Conservation (phyloP, 495 filamentous ascomycete genomes). For the Arthonia radiata region DNA sequence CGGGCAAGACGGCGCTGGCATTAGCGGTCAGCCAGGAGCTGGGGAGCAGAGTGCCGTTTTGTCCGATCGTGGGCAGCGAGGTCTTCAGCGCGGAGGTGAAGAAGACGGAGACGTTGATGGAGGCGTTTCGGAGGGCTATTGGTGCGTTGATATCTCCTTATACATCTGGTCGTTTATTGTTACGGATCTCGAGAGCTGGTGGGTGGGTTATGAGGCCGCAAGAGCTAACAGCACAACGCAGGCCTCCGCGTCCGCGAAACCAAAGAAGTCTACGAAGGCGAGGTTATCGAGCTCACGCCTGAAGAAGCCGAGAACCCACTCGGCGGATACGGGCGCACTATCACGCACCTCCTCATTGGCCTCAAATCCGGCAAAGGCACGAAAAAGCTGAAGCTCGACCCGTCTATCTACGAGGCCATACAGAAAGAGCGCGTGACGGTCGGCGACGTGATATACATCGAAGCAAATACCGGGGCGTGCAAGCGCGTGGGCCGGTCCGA, state of each 20-base stretch:
- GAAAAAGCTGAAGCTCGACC: conserved; percentile 89
- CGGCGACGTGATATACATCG: conserved; percentile 95
- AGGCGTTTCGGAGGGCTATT: conserved; percentile 91
- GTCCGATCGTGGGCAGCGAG: conserved; percentile 88
- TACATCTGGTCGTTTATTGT: neutral
- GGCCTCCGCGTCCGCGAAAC: conserved; percentile 82
- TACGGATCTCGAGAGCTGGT: no score
- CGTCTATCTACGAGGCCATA: conserved; percentile 95
- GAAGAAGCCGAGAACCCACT: conserved; percentile 97
- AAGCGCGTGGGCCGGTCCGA: conserved; percentile 89
- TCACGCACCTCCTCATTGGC: conserved; percentile 69
- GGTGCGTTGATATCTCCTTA: conserved; percentile 20
- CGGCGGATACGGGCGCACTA: conserved; percentile 82
- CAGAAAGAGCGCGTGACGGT: conserved; percentile 92
- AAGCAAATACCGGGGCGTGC: conserved; percentile 91
- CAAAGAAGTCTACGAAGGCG: conserved; percentile 93
- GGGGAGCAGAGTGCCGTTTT: conserved; percentile 92
- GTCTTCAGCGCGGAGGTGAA: conserved; percentile 94
- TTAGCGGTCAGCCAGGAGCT: conserved; percentile 86
- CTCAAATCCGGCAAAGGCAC: conserved; percentile 79
- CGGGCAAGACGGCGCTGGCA: conserved; percentile 89
- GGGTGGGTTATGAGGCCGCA: no score
- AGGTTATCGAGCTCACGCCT: conserved; percentile 85
- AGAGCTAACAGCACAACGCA: no score
- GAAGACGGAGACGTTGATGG: conserved; percentile 97